Conservation (phyloP, 1,284 basidiomycete species). For the Tilletia horrida region DNA sequence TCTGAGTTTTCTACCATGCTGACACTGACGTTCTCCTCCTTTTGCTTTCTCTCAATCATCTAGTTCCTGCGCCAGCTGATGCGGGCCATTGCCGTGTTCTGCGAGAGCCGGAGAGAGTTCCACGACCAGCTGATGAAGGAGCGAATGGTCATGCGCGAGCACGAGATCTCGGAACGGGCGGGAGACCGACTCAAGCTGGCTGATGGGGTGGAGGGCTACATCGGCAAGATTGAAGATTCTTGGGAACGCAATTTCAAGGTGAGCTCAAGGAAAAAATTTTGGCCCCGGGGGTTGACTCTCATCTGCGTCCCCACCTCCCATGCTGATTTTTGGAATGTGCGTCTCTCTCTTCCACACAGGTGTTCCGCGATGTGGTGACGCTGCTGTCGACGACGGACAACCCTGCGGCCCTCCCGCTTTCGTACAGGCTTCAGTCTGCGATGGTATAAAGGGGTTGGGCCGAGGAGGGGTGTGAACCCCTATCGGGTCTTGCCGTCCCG, state of each 20-base stretch:
- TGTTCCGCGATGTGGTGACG: constrained; percentile 50
- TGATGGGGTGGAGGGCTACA: constrained; percentile 24
- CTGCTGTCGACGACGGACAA: constrained; percentile 53
- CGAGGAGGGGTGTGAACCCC: too few relatives aligned
- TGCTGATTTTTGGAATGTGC: too few relatives aligned
- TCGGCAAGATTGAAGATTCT: constrained; percentile 36
- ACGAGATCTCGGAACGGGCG: constrained; percentile 22
- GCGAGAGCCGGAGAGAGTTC: constrained; percentile 39
- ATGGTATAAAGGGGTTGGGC: neutral
- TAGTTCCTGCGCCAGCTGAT: constrained; percentile 44
- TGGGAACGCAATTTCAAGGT: constrained; percentile 43
- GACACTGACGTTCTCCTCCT: constrained; percentile 10
- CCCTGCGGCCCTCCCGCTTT: constrained; percentile 49
- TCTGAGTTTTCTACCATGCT: too few relatives aligned
- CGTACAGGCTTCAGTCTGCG: constrained; percentile 44
- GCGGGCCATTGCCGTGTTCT: constrained; percentile 40
- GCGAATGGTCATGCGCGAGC: constrained; percentile 34
- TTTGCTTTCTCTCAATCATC: neutral
- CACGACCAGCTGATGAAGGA: constrained; percentile 43
- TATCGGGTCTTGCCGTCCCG: too few relatives aligned
- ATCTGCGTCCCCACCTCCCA: neutral
- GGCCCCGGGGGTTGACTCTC: neutral
- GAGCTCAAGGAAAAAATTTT: neutral
- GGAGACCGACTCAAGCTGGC: constrained; percentile 19
- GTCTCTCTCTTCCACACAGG: too few relatives aligned